Evolutionary conservation across 1,284 basidiomycete species (phyloP).

Genomic region (Taiwanofungus camphoratus): DNA sequence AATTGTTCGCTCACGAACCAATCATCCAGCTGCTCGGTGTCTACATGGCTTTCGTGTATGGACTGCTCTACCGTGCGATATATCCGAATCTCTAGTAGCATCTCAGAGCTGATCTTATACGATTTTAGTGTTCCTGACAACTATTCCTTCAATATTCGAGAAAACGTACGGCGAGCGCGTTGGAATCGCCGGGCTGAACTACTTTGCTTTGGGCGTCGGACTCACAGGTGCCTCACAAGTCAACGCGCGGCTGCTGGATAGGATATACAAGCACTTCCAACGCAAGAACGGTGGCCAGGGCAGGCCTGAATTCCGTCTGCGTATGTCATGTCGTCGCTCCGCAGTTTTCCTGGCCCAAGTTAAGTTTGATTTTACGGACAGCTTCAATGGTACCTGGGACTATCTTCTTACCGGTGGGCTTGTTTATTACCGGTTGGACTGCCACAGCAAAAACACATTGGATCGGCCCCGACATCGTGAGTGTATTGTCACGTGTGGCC

Average conservation of each 20-base stretch:
- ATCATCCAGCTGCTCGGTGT: conserved; percentile 39
- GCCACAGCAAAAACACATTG: conserved; percentile 50
- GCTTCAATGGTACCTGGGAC: conserved; percentile 57
- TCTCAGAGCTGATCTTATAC: neutral
- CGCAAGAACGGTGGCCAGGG: conserved; percentile 46
- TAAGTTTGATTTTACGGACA: no score
- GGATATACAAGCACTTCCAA: conserved; percentile 46
- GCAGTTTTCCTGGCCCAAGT: no score
- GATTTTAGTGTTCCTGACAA: conserved; percentile 53
- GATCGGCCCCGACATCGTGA: conserved; percentile 61
- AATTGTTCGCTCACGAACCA: conserved; percentile 38
- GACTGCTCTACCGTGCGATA: conserved; percentile 47
- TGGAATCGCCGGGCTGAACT: conserved; percentile 57
- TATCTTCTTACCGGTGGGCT: conserved; percentile 48
- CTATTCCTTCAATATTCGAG: conserved; percentile 57
- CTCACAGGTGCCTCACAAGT: conserved; percentile 47
- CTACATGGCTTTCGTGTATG: conserved; percentile 49
- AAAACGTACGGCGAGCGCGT: conserved; percentile 41
- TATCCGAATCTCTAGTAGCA: neutral
- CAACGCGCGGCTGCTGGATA: conserved; percentile 53
- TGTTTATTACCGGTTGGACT: conserved; percentile 64
- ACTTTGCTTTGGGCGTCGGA: conserved; percentile 59
- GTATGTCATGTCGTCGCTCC: neutral
- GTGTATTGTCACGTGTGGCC: conserved; percentile 16
- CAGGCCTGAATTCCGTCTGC: conserved; percentile 46